These are phyloP conservation scores for Apiospora aurea DNA, from an alignment of 2,329 filamentous ascomycete species.

Conservation along the genomic window DNA sequence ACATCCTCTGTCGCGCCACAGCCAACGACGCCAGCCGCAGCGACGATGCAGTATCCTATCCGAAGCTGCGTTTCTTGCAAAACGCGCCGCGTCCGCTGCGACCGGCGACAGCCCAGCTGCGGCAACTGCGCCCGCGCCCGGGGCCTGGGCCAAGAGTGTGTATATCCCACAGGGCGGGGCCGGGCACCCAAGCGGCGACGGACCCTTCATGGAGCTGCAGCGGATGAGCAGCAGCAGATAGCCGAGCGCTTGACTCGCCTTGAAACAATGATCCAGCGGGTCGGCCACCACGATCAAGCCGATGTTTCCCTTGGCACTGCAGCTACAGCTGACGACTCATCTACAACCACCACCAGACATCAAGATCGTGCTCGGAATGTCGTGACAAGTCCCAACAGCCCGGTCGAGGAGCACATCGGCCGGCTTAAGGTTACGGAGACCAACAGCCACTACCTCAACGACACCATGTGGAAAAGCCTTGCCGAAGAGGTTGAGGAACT, in stretches of 20 bases:
- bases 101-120: constrained; percentile 2
- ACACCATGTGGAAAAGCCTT: constrained; percentile 1
- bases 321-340: no score
- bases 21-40: no score
- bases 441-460: background rate
- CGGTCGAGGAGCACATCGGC: background rate
- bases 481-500: constrained; percentile 27
- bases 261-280: background rate
- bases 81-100: constrained; percentile 1
- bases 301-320: no score
- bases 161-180: background rate
- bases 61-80: background rate
- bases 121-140: background rate
- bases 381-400: background rate
- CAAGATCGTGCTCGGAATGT: background rate
- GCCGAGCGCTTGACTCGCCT: constrained; percentile 2
- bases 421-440: constrained; percentile 2
- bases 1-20: background rate
- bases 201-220: background rate
- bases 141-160: background rate
- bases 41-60: background rate
- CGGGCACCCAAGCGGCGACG: constrained; percentile 12
- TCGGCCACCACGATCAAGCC: background rate
- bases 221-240: background rate
- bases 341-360: background rate